A percentile compares a stretch with the other conserved stretches of the same genome.
Conservation (phyloP, 2,329 filamentous ascomycete species). For the Sporothrix dimorphospora region DNA sequence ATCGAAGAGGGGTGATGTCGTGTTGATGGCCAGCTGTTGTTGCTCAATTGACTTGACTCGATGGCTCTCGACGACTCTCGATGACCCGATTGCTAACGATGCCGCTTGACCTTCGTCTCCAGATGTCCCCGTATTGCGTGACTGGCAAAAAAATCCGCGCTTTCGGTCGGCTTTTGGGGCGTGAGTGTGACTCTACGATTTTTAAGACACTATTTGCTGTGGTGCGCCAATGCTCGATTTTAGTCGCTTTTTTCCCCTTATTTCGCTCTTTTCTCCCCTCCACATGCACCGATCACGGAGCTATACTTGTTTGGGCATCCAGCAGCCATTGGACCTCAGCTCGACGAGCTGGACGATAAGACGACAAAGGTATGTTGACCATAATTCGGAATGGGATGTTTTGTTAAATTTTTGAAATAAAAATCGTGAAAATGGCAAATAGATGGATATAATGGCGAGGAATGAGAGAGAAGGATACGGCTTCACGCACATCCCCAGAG, state of each 20-base stretch:
- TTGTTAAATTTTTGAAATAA: too few relatives aligned
- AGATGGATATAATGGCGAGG: too few relatives aligned
- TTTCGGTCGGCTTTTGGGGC: slow-evolving; percentile 13
- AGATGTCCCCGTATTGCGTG: slow-evolving; percentile 5
- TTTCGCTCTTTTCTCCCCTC: background rate
- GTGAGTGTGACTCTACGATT: slow-evolving; percentile 14
- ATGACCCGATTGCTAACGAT: background rate
- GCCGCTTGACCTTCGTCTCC: background rate
- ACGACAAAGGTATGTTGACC: too few relatives aligned
- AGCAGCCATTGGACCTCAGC: background rate
- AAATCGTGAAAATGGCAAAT: too few relatives aligned
- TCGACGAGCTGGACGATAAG: background rate
- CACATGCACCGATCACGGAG: slow-evolving; percentile 20
- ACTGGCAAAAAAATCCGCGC: slow-evolving; percentile 13
- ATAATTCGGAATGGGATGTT: background rate
- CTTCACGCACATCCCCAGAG: too few relatives aligned
- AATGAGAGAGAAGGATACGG: too few relatives aligned
- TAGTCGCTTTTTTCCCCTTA: slow-evolving; percentile 11
- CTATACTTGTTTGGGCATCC: slow-evolving; percentile 16
- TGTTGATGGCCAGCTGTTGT: background rate
- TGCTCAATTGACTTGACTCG: background rate
- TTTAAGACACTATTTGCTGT: slow-evolving; percentile 16
- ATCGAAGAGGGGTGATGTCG: background rate
- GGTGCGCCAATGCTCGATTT: slow-evolving; percentile 15
- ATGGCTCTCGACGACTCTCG: background rate